Conservation (phyloP, 2,329 filamentous ascomycete species). For the Talaromyces albobiverticillius region DNA sequence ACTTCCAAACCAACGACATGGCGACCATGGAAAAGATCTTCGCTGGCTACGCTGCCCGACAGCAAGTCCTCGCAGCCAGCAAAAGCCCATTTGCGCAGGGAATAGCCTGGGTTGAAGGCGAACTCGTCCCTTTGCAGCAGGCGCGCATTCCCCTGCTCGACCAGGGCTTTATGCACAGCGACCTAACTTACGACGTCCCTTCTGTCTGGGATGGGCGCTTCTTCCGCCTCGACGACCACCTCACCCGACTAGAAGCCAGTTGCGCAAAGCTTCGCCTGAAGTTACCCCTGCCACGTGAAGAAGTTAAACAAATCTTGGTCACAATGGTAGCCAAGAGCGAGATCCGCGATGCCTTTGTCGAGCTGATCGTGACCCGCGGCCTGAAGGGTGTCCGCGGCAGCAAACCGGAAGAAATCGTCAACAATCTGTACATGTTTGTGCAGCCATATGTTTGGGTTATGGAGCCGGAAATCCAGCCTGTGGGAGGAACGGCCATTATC, state of each 20-base stretch:
- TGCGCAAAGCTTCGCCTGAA: constrained; percentile 47
- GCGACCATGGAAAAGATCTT: constrained; percentile 46
- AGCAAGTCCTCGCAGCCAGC: constrained; percentile 30
- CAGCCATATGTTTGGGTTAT: constrained; percentile 52
- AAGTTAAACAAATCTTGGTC: constrained; percentile 39
- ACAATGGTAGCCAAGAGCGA: constrained; percentile 48
- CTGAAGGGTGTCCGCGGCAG: constrained; percentile 40
- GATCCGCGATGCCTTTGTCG: constrained; percentile 51
- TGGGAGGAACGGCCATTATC: constrained; percentile 44
- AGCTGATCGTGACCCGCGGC: constrained; percentile 52
- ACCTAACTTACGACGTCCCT: constrained; percentile 53
- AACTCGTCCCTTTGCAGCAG: constrained; percentile 43
- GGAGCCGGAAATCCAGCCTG: constrained; percentile 42
- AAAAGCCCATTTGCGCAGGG: constrained; percentile 43
- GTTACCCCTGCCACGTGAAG: constrained; percentile 40
- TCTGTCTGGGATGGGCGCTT: constrained; percentile 52
- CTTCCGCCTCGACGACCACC: constrained; percentile 52
- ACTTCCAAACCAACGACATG: no score
- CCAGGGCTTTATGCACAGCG: constrained; percentile 53
- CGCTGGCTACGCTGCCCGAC: constrained; percentile 34
- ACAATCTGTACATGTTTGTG: constrained; percentile 48
- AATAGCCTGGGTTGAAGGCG: constrained; percentile 48
- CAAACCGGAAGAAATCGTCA: constrained; percentile 32
- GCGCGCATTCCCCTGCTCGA: constrained; percentile 52
- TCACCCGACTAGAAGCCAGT: constrained; percentile 43